Evolutionary conservation across 148 eudicot genomes (phyloP).

Genomic region (Suaeda aralocaspica): DNA sequence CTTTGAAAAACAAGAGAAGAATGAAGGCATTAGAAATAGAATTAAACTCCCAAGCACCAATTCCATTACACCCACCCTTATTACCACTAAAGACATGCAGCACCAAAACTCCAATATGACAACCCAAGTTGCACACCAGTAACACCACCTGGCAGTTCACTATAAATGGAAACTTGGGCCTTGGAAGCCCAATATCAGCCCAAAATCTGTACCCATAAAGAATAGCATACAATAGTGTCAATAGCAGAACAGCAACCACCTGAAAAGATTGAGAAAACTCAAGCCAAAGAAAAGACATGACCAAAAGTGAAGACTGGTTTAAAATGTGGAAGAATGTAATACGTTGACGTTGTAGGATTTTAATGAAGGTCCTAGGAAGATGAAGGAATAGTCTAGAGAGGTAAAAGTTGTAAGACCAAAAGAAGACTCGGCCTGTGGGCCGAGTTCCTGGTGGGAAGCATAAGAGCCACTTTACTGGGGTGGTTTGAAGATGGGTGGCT

Average conservation of each 20-base stretch:
- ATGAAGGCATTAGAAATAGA: conserved; percentile 27
- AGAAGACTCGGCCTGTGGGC: conserved; percentile 53
- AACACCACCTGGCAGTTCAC: conserved; percentile 37
- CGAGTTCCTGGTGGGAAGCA: conserved; percentile 60
- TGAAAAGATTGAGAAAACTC: conserved; percentile 58
- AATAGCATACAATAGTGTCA: conserved; percentile 27
- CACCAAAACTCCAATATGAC: conserved; percentile 41
- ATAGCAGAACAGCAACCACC: conserved; percentile 36
- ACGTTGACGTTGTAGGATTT: conserved; percentile 28
- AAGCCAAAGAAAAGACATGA: conserved; percentile 45
- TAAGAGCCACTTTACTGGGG: conserved; percentile 48
- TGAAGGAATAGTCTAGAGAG: conserved; percentile 43
- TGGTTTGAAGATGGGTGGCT: conserved; percentile 30
- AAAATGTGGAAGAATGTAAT: conserved; percentile 32
- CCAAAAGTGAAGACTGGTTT: conserved; percentile 31
- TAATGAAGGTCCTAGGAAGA: conserved; percentile 31
- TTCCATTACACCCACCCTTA: conserved; percentile 57
- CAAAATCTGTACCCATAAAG: conserved; percentile 43
- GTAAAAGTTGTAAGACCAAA: conserved; percentile 52
- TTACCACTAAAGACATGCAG: conserved; percentile 26
- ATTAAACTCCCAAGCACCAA: conserved; percentile 48
- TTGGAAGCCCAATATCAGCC: conserved; percentile 29
- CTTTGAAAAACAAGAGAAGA: conserved; percentile 30
- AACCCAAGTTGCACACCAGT: conserved; percentile 33
- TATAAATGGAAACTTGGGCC: conserved; percentile 33